Conservation (phyloP, 805 yeast genomes). For the Wickerhamomyces chambardii region DNA sequence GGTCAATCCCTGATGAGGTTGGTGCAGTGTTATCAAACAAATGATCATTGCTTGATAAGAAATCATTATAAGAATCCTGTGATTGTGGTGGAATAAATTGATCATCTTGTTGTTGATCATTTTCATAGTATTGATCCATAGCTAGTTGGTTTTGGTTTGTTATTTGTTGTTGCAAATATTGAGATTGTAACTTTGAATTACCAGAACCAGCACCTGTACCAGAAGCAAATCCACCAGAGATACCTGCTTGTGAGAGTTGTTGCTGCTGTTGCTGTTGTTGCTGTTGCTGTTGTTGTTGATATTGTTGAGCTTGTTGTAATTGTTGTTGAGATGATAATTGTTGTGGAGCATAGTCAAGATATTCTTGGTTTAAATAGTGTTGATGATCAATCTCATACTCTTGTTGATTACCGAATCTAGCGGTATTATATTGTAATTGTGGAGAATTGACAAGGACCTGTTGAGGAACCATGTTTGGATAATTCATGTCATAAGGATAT, state of each 20-base stretch:
- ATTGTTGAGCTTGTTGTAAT: neutral
- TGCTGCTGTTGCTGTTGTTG: neutral
- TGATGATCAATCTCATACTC: neutral
- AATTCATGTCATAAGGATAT: neutral
- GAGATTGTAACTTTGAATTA: no score
- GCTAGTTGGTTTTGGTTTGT: neutral
- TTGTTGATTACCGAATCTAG: neutral
- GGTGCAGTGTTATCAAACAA: neutral
- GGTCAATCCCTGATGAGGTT: neutral
- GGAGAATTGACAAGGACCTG: neutral
- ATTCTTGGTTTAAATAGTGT: neutral
- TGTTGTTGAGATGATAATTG: no score
- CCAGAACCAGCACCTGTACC: no score
- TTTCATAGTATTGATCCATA: neutral
- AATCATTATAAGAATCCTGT: neutral
- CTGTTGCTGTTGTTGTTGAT: conserved; percentile 1
- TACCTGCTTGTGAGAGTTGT: no score
- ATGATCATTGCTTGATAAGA: neutral
- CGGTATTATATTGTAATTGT: neutral
- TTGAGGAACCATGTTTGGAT: neutral
- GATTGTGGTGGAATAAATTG: neutral
- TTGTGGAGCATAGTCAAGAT: no score
- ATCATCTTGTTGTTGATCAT: neutral
- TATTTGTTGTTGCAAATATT: neutral
- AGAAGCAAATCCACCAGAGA: no score